A percentile compares a stretch with the other conserved stretches of the same genome.
These are phyloP conservation scores for Danielozyma ontarioensis DNA, from an alignment of 805 yeast genomes.

Conservation along the genomic window DNA sequence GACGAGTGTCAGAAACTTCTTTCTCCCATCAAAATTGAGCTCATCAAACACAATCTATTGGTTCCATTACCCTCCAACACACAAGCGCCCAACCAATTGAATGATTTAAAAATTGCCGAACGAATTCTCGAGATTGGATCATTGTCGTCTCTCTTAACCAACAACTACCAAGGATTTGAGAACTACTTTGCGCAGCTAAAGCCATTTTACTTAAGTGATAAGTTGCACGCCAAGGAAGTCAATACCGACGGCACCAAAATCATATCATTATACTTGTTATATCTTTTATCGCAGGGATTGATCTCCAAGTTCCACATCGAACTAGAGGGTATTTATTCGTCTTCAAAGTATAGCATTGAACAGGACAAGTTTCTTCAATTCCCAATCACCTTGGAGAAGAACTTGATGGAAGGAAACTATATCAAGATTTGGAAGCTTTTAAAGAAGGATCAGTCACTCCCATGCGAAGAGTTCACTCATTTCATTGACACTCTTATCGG, in stretches of 20 bases:
- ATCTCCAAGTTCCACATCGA: slow-evolving; percentile 88
- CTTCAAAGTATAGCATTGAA: slow-evolving; percentile 57
- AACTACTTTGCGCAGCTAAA: slow-evolving; percentile 69
- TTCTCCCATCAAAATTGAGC: slow-evolving; percentile 70
- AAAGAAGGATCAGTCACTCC: slow-evolving; percentile 50
- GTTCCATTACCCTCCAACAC: slow-evolving; percentile 49
- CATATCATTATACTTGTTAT: slow-evolving; percentile 68
- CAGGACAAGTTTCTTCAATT: slow-evolving; percentile 59
- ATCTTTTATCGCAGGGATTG: slow-evolving; percentile 75
- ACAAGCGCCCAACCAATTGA: slow-evolving; percentile 37
- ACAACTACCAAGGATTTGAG: slow-evolving; percentile 62
- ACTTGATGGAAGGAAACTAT: slow-evolving; percentile 95
- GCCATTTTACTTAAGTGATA: slow-evolving; percentile 59
- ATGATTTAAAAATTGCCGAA: slow-evolving; percentile 74
- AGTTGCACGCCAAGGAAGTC: slow-evolving; percentile 35
- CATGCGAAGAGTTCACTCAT: slow-evolving; percentile 69
- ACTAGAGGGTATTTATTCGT: slow-evolving; percentile 63
- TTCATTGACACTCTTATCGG: slow-evolving; percentile 70
- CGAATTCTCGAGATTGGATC: slow-evolving; percentile 88
- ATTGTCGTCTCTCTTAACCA: slow-evolving; percentile 61
- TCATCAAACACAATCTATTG: slow-evolving; percentile 71
- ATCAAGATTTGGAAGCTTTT: slow-evolving; percentile 83
- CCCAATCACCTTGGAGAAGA: slow-evolving; percentile 85
- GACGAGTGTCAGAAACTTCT: slow-evolving; percentile 55
- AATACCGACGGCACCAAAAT: slow-evolving; percentile 51